These are phyloP conservation scores for Reutealis trisperma DNA, from an alignment of 345 rosid species.

Conservation along the genomic window DNA sequence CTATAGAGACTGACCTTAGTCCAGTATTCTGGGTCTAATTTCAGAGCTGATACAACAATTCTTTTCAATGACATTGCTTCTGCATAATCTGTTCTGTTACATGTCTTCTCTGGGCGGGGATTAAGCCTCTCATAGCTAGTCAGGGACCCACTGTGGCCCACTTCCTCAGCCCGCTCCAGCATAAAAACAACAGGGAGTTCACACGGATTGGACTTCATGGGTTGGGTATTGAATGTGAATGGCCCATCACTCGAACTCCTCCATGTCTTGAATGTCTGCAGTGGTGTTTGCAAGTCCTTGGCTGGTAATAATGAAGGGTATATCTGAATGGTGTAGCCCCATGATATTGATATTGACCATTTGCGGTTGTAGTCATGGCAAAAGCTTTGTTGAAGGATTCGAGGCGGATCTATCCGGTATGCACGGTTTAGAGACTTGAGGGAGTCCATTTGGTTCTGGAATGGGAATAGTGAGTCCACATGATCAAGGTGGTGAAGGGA, in stretches of 20 bases:
- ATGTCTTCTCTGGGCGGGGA: constrained; percentile 32
- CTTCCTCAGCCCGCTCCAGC: constrained; percentile 50
- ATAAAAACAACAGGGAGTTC: constrained; percentile 53
- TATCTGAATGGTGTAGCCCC: constrained; percentile 84
- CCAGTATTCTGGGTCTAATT: constrained; percentile 65
- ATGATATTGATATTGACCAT: constrained; percentile 77
- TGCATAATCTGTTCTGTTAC: constrained; percentile 35
- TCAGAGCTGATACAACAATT: constrained; percentile 54
- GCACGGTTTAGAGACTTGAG: constrained; percentile 49
- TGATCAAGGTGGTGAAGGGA: constrained; percentile 73
- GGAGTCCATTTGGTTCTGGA: constrained; percentile 46
- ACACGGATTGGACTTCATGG: constrained; percentile 50
- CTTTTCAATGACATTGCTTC: constrained; percentile 40
- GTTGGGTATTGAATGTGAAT: constrained; percentile 66
- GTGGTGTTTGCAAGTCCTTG: constrained; percentile 48
- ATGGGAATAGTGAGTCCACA: constrained; percentile 59
- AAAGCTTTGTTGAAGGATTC: constrained; percentile 65
- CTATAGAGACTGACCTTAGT: constrained; percentile 44
- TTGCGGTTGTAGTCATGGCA: constrained; percentile 57
- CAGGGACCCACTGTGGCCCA: constrained; percentile 46
- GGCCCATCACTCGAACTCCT: constrained; percentile 61
- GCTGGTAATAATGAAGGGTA: constrained; percentile 48
- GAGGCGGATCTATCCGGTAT: constrained; percentile 52
- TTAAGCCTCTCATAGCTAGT: constrained; percentile 43
- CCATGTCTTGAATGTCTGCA: constrained; percentile 82